These are phyloP conservation scores for Echium plantagineum DNA, from an alignment of 257 asterid species.

Conservation along the genomic window DNA sequence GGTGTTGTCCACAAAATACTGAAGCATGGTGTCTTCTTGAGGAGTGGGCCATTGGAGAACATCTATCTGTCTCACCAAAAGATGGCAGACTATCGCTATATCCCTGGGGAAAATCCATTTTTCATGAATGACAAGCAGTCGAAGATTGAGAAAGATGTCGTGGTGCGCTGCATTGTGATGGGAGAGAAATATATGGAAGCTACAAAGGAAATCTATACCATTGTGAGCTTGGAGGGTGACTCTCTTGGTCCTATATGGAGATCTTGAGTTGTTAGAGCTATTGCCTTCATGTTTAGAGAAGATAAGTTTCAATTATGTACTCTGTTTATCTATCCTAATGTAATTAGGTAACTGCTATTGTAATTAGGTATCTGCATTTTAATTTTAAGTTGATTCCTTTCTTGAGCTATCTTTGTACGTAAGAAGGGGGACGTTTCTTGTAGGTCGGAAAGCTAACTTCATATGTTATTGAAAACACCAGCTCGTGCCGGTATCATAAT, in stretches of 20 bases:
- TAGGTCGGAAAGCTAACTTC: too few relatives aligned
- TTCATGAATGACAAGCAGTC: constrained; percentile 34
- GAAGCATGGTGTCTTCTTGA: constrained; percentile 60
- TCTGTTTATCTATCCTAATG: background rate
- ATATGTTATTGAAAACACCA: too few relatives aligned
- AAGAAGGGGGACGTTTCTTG: too few relatives aligned
- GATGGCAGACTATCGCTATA: constrained; percentile 42
- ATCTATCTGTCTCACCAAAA: constrained; percentile 52
- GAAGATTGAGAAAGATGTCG: constrained; percentile 36
- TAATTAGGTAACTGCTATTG: background rate
- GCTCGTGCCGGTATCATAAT: too few relatives aligned
- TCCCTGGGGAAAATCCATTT: constrained; percentile 50
- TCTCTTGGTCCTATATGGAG: constrained; percentile 50
- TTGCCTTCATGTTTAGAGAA: background rate
- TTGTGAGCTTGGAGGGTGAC: constrained; percentile 67
- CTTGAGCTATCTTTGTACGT: too few relatives aligned
- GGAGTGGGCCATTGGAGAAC: constrained; percentile 55
- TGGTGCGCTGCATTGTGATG: constrained; percentile 39
- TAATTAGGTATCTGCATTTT: background rate
- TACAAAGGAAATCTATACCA: constrained; percentile 51
- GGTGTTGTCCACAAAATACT: constrained; percentile 53
- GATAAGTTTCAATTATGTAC: background rate
- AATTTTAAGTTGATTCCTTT: too few relatives aligned
- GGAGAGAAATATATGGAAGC: constrained; percentile 60
- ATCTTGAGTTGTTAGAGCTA: background rate